Base-by-base conservation (phyloP, 1,139 yeast genomes). In the Meyerozyma sp. region DNA sequence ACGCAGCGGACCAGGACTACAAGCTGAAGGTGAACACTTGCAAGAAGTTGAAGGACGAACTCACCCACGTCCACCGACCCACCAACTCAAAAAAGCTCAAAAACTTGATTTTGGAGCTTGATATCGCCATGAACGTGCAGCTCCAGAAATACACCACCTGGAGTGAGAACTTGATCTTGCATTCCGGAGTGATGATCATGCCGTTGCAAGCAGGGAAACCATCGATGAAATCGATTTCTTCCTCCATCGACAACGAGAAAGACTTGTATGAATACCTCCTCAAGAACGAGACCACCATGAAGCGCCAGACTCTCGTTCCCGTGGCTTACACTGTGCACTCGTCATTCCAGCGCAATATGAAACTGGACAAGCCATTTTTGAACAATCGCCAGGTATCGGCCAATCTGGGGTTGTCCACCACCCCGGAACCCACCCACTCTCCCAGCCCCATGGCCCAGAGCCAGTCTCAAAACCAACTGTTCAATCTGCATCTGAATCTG, bases 111-210 rank as follows among this genome's bases (percentile, higher is more conserved):
- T 70, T 89, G 51, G 97, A 91, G 62, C 76, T 88, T 62, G 98
- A 93, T 62, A 81, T 88, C 42, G 97, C 96, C 10, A 70, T 91
- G 73, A 81, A 89, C 49, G 81, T 90, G 42, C 97, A 91, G 63
- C 70, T 93, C 46, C 94, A 87, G 56, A 89, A 90, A 60, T 91
- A 85, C 58, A 84, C 97, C 6, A 86, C 93, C 34, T 85, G 90
- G 75, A 79, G 82, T 46, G 98, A 93, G 62, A 87, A 87, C 35
- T 73, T 87, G 49, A 76, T 88, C 27, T 77, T 93, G 68, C 90
- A 91, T 56, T 77, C 88, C 20, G 98, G 97, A 26, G 86, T 90
- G 35, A 81, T 87, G 47, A 75, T 91, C 8, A 71, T 85, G 42
- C 98, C 98, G 2, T 68, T 90, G 45, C 61, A 57, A 20, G 57